These are phyloP conservation scores for Cordyceps tenuipes DNA, from an alignment of 2,329 filamentous ascomycete genomes.

Conservation along the genomic window DNA sequence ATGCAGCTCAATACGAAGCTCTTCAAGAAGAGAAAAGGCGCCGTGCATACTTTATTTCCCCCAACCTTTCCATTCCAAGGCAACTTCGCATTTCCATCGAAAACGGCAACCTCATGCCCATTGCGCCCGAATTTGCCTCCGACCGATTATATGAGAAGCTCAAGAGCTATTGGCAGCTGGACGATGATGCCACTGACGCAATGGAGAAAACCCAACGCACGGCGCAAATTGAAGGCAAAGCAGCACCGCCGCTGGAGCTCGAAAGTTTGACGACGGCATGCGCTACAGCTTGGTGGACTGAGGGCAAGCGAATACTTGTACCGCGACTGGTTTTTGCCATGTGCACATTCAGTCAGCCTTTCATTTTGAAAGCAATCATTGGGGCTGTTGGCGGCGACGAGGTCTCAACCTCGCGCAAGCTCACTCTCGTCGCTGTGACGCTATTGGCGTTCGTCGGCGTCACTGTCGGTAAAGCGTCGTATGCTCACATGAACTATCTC, in stretches of 20 bases:
- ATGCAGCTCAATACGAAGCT: not conserved
- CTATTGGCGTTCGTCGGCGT: not conserved
- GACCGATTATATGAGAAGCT: constrained; percentile 5
- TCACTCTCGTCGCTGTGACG: not conserved
- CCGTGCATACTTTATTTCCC: not conserved
- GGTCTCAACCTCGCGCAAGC: not conserved
- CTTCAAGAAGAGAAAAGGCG: not conserved
- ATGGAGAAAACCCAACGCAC: not conserved
- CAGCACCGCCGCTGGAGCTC: not conserved
- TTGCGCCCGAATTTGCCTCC: not conserved
- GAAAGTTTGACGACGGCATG: not conserved
- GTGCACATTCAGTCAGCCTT: constrained; percentile 6
- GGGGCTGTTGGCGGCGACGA: not conserved
- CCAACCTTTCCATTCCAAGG: not conserved
- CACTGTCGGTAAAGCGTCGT: not conserved
- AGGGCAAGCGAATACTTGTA: not conserved
- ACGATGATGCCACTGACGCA: not conserved
- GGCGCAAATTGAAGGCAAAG: not conserved
- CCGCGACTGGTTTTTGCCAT: constrained; percentile 1
- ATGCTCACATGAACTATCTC: constrained; percentile 14
- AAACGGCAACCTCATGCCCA: constrained; percentile 8
- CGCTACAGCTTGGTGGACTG: not conserved
- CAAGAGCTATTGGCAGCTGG: constrained; percentile 3
- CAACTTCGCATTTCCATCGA: constrained; percentile 8
- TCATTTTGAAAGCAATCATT: constrained; percentile 1